phyloP scores from a whole-genome alignment of 345 rosid genomes.

The Salix suchowensis region DNA sequence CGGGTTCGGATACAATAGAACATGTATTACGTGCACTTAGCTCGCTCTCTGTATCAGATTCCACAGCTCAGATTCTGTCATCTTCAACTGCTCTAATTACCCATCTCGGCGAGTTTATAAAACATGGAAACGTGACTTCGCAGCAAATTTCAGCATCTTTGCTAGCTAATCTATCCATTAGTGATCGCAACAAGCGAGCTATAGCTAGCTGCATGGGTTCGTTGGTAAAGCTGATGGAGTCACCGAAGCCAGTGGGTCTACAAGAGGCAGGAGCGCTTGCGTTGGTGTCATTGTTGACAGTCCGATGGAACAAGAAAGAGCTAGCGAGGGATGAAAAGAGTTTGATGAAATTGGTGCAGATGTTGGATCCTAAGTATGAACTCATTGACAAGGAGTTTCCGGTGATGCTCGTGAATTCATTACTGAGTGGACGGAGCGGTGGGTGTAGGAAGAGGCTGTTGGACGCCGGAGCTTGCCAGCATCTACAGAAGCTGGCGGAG shows the following conservation, averaged over 20 bases:
- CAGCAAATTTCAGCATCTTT: conserved; percentile 59
- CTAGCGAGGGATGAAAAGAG: conserved; percentile 64
- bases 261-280: conserved; percentile 63
- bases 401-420: conserved; percentile 47
- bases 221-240: conserved; percentile 59
- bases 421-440: conserved; percentile 41
- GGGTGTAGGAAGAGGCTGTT: conserved; percentile 50
- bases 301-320: conserved; percentile 61
- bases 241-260: conserved; percentile 67
- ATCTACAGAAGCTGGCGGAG: conserved; percentile 51
- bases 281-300: conserved; percentile 44
- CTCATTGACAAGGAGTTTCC: conserved; percentile 52
- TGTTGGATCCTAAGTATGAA: conserved; percentile 67
- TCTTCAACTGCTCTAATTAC: conserved; percentile 56
- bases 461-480: conserved; percentile 52
- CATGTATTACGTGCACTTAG: conserved; percentile 44
- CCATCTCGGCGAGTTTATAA: conserved; percentile 54
- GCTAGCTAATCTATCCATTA: conserved; percentile 39
- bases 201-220: conserved; percentile 49
- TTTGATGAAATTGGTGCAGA: conserved; percentile 54
- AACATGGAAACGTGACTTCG: conserved; percentile 41
- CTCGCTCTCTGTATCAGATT: conserved; percentile 38
- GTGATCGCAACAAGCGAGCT: conserved; percentile 76
- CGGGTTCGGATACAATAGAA: conserved; percentile 45
- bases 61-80: conserved; percentile 35